Percentiles rank a stretch among this genome's conserved stretches.
Conservation (phyloP, 2,329 filamentous ascomycete genomes). For the Aciculosporium take region DNA sequence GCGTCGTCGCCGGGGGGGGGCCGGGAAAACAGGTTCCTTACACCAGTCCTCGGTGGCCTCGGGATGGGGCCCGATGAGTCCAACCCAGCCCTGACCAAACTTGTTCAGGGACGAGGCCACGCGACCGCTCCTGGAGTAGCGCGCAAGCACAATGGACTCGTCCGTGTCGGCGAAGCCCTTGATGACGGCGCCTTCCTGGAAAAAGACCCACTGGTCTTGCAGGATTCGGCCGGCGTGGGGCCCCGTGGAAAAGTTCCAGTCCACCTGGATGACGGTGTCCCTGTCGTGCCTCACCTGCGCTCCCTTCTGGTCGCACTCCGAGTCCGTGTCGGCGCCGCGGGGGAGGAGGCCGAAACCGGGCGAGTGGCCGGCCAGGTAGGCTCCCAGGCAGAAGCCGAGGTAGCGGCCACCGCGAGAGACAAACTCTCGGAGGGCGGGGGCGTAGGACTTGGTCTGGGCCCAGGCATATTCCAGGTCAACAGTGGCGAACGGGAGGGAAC, state of each 20-base stretch:
- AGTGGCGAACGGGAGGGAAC: neutral
- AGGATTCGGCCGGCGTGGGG: constrained; percentile 7
- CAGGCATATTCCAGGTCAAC: constrained; percentile 12
- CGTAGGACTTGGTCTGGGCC: constrained; percentile 8
- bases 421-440: constrained; percentile 9
- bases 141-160: constrained; percentile 8
- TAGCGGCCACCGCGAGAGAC: constrained; percentile 13
- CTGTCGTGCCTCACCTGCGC: constrained; percentile 10
- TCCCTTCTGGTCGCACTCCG: constrained; percentile 7
- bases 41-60: constrained; percentile 15
- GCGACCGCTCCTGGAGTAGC: constrained; percentile 12
- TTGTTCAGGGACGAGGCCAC: constrained; percentile 13
- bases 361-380: constrained; percentile 13
- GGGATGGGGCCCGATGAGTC: constrained; percentile 14
- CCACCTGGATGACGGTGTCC: constrained; percentile 13
- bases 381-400: constrained; percentile 16
- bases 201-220: constrained; percentile 13
- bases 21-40: too few species aligned
- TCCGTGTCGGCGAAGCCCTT: constrained; percentile 8
- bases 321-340: constrained; percentile 5
- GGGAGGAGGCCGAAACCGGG: constrained; percentile 13
- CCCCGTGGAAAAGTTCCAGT: constrained; percentile 13
- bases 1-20: too few species aligned
- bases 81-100: constrained; percentile 14
- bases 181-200: constrained; percentile 14